Conservation (phyloP, 2,329 filamentous ascomycete species). For the Cladosporium sp. region DNA sequence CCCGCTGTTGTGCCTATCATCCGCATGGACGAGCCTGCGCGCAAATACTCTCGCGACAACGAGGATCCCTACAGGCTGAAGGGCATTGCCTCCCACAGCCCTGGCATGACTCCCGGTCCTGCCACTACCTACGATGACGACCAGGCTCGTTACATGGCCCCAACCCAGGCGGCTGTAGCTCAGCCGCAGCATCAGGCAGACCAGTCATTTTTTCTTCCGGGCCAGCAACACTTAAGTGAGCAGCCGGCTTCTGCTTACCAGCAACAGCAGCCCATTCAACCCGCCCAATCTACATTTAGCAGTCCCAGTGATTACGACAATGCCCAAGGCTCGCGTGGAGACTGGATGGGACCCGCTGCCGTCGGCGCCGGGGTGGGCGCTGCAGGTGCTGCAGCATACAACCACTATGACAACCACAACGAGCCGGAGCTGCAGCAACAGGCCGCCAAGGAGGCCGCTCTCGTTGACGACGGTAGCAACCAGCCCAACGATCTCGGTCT, state of each 20-base stretch:
- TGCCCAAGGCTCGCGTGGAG: slow-evolving; percentile 30
- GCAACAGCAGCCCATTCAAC: slow-evolving; percentile 4
- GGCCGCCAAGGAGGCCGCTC: background rate
- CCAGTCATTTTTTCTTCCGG: slow-evolving; percentile 23
- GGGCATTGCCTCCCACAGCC: slow-evolving; percentile 21
- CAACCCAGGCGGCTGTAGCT: slow-evolving; percentile 22
- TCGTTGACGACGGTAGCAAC: background rate
- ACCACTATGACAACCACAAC: slow-evolving; percentile 17
- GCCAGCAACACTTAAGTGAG: slow-evolving; percentile 11
- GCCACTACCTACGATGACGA: slow-evolving; percentile 5
- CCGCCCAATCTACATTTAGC: slow-evolving; percentile 27
- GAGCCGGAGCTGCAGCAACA: slow-evolving; percentile 17
- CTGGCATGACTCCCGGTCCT: slow-evolving; percentile 1
- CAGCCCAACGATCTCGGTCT: too few species aligned
- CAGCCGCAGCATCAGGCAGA: slow-evolving; percentile 18
- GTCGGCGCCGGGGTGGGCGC: slow-evolving; percentile 22
- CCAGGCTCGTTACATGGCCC: slow-evolving; percentile 7
- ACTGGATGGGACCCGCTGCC: slow-evolving; percentile 53
- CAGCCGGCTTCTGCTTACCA: slow-evolving; percentile 16
- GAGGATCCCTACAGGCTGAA: slow-evolving; percentile 28
- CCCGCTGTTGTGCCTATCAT: slow-evolving; percentile 41
- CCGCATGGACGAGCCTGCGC: slow-evolving; percentile 23
- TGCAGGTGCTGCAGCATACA: slow-evolving; percentile 39
- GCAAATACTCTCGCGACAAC: slow-evolving; percentile 20
- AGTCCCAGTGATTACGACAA: slow-evolving; percentile 27